These are phyloP conservation scores for Penicillium sp. DNA, from an alignment of 2,329 filamentous ascomycete genomes.

Conservation along the genomic window DNA sequence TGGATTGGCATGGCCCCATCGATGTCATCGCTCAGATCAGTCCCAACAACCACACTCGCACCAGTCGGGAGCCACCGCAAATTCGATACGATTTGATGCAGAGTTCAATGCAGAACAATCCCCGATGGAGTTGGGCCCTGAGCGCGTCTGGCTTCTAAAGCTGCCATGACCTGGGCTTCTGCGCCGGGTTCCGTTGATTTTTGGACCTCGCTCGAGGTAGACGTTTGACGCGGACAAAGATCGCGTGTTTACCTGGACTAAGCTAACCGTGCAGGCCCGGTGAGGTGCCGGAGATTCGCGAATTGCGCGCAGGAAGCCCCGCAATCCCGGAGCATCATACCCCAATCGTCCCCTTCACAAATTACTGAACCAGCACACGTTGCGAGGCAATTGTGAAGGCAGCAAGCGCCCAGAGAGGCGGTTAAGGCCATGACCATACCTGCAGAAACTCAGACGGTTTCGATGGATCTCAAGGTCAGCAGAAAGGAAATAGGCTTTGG, in stretches of 20 bases:
- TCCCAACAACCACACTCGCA: conserved; percentile 1
- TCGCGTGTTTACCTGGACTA: conserved; percentile 1
- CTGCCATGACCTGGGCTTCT: too few relatives aligned
- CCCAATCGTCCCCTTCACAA: neutral
- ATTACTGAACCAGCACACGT: neutral
- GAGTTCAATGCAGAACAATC: neutral
- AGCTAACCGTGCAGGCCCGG: conserved; percentile 8
- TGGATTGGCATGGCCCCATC: conserved; percentile 16
- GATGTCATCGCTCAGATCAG: conserved; percentile 13
- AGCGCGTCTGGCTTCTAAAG: too few relatives aligned
- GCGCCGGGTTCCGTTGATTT: too few relatives aligned
- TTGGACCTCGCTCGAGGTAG: neutral
- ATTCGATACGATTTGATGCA: neutral
- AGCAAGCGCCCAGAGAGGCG: too few relatives aligned
- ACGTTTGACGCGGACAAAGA: neutral
- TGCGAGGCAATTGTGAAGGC: too few relatives aligned
- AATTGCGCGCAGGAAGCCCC: conserved; percentile 9
- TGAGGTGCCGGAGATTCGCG: conserved; percentile 7
- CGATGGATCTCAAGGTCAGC: too few relatives aligned
- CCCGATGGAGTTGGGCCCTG: neutral
- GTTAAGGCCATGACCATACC: too few relatives aligned
- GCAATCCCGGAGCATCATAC: conserved; percentile 18
- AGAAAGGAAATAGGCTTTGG: too few relatives aligned
- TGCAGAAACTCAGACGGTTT: too few relatives aligned
- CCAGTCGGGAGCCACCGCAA: neutral